Evolutionary conservation across 345 rosid species (phyloP).

Genomic region (Hibiscus tridactylites): DNA sequence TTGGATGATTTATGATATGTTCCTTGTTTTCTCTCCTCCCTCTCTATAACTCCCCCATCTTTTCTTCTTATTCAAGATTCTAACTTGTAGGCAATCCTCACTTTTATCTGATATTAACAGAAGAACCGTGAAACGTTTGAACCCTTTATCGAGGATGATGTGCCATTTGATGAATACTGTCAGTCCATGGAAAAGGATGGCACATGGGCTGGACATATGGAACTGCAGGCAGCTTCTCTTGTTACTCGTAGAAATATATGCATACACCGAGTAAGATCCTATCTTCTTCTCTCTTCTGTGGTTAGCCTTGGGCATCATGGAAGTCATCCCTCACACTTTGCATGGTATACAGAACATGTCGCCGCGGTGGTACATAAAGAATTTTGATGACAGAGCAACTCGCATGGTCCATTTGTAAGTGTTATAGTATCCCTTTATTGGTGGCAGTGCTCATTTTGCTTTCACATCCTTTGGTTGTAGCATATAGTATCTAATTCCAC

Average conservation of each 20-base stretch:
- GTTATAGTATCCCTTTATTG: slow-evolving; percentile 2
- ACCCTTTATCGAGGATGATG: slow-evolving; percentile 92
- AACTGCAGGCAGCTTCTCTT: slow-evolving; percentile 91
- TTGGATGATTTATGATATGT: background rate
- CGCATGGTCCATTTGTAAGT: slow-evolving; percentile 91
- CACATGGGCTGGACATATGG: slow-evolving; percentile 99
- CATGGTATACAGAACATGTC: slow-evolving; percentile 49
- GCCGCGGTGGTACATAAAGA: slow-evolving; percentile 89
- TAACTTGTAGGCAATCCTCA: slow-evolving; percentile 15
- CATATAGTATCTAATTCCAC: background rate
- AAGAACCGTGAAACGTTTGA: slow-evolving; percentile 68
- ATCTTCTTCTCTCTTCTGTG: background rate
- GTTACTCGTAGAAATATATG: slow-evolving; percentile 74
- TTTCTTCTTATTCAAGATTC: slow-evolving; percentile 2
- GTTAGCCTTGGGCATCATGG: background rate
- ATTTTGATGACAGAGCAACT: slow-evolving; percentile 53
- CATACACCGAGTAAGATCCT: slow-evolving; percentile 61
- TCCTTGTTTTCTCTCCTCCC: background rate
- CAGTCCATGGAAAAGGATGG: slow-evolving; percentile 79
- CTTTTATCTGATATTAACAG: slow-evolving; percentile 32
- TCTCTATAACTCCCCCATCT: background rate
- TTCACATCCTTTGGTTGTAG: background rate
- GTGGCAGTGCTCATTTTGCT: slow-evolving; percentile 7
- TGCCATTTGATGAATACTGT: slow-evolving; percentile 83
- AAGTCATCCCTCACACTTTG: slow-evolving; percentile 3